Evolutionary conservation across 2,329 filamentous ascomycete genomes (phyloP).

Genomic region (Blumeria hordei): DNA sequence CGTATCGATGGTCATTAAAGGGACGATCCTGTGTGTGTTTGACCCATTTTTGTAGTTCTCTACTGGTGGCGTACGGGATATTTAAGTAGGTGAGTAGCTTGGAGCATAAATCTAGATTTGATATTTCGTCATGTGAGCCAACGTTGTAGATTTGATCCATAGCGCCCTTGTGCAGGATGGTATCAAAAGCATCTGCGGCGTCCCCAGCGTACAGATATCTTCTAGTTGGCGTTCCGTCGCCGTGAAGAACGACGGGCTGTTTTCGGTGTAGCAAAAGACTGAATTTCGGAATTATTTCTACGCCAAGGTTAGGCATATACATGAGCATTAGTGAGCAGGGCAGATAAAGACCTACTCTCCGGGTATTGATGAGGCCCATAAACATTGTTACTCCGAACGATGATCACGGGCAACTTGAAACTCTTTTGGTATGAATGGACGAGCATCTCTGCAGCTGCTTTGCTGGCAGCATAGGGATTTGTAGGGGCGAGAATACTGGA

Average conservation of each 20-base stretch:
- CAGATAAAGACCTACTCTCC: constrained; percentile 34
- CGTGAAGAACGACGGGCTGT: constrained; percentile 48
- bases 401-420: constrained; percentile 58
- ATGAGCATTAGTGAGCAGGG: background rate
- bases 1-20: constrained; percentile 54
- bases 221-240: constrained; percentile 49
- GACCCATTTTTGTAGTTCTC: constrained; percentile 38
- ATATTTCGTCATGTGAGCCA: constrained; percentile 53
- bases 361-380: constrained; percentile 70
- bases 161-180: constrained; percentile 53
- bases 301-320: constrained; percentile 4
- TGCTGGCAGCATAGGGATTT: constrained; percentile 61
- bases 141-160: constrained; percentile 66
- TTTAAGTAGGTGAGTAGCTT: constrained; percentile 39
- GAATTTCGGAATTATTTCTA: constrained; percentile 71
- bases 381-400: constrained; percentile 64
- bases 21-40: constrained; percentile 56
- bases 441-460: constrained; percentile 64
- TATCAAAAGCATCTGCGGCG: constrained; percentile 62
- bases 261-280: constrained; percentile 43
- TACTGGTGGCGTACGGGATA: constrained; percentile 24
- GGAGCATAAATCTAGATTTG: constrained; percentile 44
- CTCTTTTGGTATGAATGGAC: constrained; percentile 72
- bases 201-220: constrained; percentile 60
- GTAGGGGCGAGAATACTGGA: constrained; percentile 53